Percentiles rank a stretch among this genome's conserved stretches.
phyloP scores from a whole-genome alignment of 306 rosid genomes.

The Medicago lupulina region DNA sequence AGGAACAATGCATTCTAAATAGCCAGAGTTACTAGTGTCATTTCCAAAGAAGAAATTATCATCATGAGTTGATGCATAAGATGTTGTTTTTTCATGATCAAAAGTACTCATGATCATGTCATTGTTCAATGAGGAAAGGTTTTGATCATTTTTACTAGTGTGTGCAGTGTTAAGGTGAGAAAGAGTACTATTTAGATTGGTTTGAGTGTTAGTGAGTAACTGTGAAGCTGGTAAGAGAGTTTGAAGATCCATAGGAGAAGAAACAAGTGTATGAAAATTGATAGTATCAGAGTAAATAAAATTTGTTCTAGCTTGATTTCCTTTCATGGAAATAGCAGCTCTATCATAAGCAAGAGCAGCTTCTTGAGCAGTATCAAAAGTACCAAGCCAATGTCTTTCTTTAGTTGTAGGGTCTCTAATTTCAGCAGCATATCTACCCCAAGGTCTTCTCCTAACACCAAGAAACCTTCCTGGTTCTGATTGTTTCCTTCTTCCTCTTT shows the following conservation, averaged over 20 bases:
- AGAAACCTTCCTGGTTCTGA: slow-evolving; percentile 94
- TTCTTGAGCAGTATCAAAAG: slow-evolving; percentile 99
- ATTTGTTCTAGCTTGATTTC: slow-evolving; percentile 94
- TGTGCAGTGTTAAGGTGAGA: slow-evolving; percentile 36
- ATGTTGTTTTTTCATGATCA: slow-evolving; percentile 40
- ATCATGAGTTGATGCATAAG: slow-evolving; percentile 28
- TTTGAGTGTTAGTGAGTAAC: slow-evolving; percentile 37
- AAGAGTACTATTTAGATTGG: slow-evolving; percentile 49
- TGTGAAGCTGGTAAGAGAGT: slow-evolving; percentile 57
- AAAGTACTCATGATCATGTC: slow-evolving; percentile 1
- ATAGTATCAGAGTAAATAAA: slow-evolving; percentile 74
- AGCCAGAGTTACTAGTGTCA: slow-evolving; percentile 75
- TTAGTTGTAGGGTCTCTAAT: slow-evolving; percentile 96
- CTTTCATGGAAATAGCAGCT: slow-evolving; percentile 98
- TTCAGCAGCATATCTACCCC: slow-evolving; percentile 99
- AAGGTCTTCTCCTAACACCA: slow-evolving; percentile 90
- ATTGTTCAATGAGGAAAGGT: slow-evolving; percentile 39
- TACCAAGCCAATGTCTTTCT: slow-evolving; percentile 99
- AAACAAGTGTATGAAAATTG: slow-evolving; percentile 65
- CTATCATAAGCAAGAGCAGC: slow-evolving; percentile 99
- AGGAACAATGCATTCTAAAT: slow-evolving; percentile 95
- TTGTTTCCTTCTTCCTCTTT: slow-evolving; percentile 86
- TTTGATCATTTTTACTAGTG: slow-evolving; percentile 1
- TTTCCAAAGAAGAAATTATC: slow-evolving; percentile 64
- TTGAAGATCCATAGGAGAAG: slow-evolving; percentile 62